A percentile compares a stretch with the other conserved stretches of the same genome.
These are phyloP conservation scores for Cryptosporidium parvum DNA, from an alignment of 169 alveolate species.

Conservation along the genomic window DNA sequence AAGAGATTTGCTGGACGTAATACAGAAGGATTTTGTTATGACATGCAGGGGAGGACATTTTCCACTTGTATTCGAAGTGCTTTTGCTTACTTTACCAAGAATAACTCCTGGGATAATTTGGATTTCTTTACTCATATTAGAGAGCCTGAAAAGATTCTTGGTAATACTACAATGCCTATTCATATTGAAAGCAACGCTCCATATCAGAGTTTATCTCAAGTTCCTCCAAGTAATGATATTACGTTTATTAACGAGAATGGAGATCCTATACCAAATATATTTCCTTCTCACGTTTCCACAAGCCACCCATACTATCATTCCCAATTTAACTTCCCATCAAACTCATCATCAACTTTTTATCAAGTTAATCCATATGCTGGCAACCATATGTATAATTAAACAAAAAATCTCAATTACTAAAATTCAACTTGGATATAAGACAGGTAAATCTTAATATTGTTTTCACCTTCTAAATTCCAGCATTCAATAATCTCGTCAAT, in stretches of 20 bases:
- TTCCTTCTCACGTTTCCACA: slow-evolving; percentile 19
- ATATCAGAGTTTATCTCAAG: slow-evolving; percentile 50
- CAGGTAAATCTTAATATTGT: not conserved
- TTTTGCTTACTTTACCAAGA: slow-evolving; percentile 55
- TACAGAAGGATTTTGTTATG: slow-evolving; percentile 62
- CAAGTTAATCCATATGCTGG: slow-evolving; percentile 54
- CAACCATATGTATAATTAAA: not conserved
- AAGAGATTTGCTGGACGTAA: slow-evolving; percentile 58
- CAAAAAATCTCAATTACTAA: not conserved
- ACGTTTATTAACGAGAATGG: slow-evolving; percentile 7
- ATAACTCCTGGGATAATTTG: slow-evolving; percentile 51
- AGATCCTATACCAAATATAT: slow-evolving; percentile 9
- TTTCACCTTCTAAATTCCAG: not conserved
- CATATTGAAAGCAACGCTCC: slow-evolving; percentile 47
- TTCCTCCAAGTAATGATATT: slow-evolving; percentile 1
- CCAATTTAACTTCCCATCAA: slow-evolving; percentile 2
- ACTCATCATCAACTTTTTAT: slow-evolving; percentile 26
- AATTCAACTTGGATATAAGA: not conserved
- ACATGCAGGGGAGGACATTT: slow-evolving; percentile 60
- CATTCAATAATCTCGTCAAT: not conserved
- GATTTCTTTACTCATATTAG: slow-evolving; percentile 59
- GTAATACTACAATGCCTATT: slow-evolving; percentile 11
- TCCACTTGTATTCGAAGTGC: slow-evolving; percentile 42
- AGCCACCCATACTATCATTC: not conserved
- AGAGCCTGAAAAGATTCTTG: slow-evolving; percentile 34